Base-by-base conservation (phyloP, 2,329 filamentous ascomycete genomes). In the Beauveria medogensis region DNA sequence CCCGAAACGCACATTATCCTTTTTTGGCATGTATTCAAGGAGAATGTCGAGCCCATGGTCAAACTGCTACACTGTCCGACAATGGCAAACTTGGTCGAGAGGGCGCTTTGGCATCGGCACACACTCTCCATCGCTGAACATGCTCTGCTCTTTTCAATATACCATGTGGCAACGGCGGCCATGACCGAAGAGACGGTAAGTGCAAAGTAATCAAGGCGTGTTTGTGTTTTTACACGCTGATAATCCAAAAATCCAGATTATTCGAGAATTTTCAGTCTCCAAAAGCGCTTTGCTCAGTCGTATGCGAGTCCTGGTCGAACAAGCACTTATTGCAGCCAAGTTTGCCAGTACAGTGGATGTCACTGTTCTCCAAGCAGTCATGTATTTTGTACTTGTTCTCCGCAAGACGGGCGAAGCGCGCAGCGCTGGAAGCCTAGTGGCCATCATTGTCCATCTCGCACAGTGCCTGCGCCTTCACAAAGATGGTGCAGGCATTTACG, bases 261-360 rank as follows among this genome's bases (percentile, higher is more conserved):
- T 51, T 40, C 41, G 30, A 24, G 52, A 61, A 6, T 60, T 61
- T 30, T 56, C 34, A 5, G 44, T 50, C 24, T 51, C 52, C 24
- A 56, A 52, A 10, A 5, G 28, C 14, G 44, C 43, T n/a, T 20
- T 62, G 28, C 60, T 62, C 24, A 43, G 44, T 5, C 60, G 55
- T 22, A 53, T 62, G 48, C 54, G 55, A n/a, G 41, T 62, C 6
- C 20, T 52, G 12, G 43, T 55, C 1, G 60, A 62, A 30, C 60
- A 62, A 18, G 54, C 60, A 14, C 50, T 62, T 18, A 40, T 57
- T n/a, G 55, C 46, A 10, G 55, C 60, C 41, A 56, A 58, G n/a
- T 62, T 62, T 41, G 37, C 53, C 6, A 62, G 50, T 7, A 43
- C 55, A 1, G 48, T 43, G 12, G 55, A 62, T 20, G 20, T 62